Evolutionary conservation across 495 filamentous ascomycete species (phyloP), one percentile per base, ranked within the genome.

Genomic region (Darksidea phi): DNA sequence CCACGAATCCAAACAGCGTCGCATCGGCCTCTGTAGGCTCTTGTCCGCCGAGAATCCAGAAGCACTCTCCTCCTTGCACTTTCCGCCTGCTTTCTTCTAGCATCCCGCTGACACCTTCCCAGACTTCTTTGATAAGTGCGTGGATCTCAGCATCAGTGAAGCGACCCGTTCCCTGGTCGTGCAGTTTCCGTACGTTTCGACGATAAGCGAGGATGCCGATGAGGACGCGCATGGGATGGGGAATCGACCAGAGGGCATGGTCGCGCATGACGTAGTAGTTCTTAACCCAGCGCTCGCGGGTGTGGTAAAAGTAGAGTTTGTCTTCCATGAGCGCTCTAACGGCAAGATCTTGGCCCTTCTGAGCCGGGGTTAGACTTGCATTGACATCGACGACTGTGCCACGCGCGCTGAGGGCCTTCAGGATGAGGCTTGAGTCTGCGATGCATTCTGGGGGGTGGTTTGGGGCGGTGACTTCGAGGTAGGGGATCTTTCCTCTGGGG

Each of bases 221-320:
- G 6, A 86, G 1, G 0, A 82, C 47, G n/a, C 76, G 78, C 5
- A 84, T 17, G 0, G 77, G 79, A 64, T 78, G 86, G 0, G 82
- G 77, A 1, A 85, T 21, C 0, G 74, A 26, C 20, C 54, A 71
- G 15, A 87, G 73, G 0, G 79, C 71, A 28, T 80, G 69, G 36
- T 77, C 76, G 26, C 84, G 80, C 83, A 84, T 84, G 7, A 73
- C 68, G 70, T 85, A 82, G 75, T 82, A 87, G 67, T 88, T 86
- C 45, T 82, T 67, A 3, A 76, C 59, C 84, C 83, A 87, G 61
- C 75, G 74, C 69, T 83, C 81, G 42, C 69, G 71, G 1, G 54
- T 63, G 53, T 77, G 71, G 43, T 73, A 80, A 53, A 85, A 86
- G 59, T 78, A 82, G 17, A 86, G 51, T 70, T 81, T 83, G 46